Base-by-base conservation (phyloP, 1,139 yeast species). In the Geotrichum histeridarum region DNA sequence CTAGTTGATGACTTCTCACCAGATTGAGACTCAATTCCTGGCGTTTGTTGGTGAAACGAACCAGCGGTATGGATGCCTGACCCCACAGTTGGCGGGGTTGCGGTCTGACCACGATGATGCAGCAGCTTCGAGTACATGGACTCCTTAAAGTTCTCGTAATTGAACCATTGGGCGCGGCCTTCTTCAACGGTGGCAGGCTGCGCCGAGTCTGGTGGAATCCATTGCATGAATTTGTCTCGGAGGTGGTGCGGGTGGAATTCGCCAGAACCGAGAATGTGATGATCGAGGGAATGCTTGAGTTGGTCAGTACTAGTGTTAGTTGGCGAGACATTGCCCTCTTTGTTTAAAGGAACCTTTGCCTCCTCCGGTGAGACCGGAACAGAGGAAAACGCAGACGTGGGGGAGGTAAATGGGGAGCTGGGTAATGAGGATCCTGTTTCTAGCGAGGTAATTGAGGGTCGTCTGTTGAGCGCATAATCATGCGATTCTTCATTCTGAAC, bases 121-220 rank as follows among this genome's bases (percentile, higher is more conserved):
- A 46, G 37, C 18, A 48, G 12, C 41, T 48, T 52, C 22, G 30
- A 33, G 36, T 53, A 45, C 53, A 53, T 48, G 17, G 30, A 18
- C 11, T 53, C 47, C 38, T 53, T 53, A 37, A 43, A 53, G n/a
- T 49, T 44, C 47, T 53, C 53, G 17, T 53, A 49, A 11, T 50
- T 48, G 15, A 53, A 53, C 50, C 55, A 53, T 17, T 42, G 49
- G 4, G 54, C 54, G 15, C 54, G 43, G 14, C 47, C 49, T 18
- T 47, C 50, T 27, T 51, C 54, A 15, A 27, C 42, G 36, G 42
- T 31, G 2, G 37, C 2, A 7, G 33, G 14, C 5, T 14, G 39
- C 4, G 42, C 15, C 8, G 27, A 30, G n/a, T 12, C 18, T 7
- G 42, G 47, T n/a, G 47, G 38, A 8, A 12, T 30, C 47, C 47